Evolutionary conservation across 805 yeast genomes (phyloP).

Genomic region (Saturnispora sanitii): DNA sequence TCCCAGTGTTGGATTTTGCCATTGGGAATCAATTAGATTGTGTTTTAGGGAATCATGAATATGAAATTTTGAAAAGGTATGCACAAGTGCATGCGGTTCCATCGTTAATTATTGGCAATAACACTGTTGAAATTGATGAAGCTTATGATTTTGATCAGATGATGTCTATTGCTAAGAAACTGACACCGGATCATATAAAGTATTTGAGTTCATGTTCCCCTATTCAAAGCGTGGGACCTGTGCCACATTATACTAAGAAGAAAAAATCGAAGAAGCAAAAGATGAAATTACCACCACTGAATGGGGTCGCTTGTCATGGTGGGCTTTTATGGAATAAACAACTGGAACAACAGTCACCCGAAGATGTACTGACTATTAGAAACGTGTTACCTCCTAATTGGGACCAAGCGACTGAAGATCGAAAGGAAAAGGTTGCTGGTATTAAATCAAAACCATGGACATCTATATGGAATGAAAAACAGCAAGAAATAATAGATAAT

Average conservation of each 20-base stretch:
- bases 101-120: constrained; percentile 14
- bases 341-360: constrained; percentile 49
- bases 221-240: constrained; percentile 51
- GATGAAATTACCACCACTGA: constrained; percentile 15
- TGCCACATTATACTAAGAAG: constrained; percentile 33
- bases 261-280: constrained; percentile 3
- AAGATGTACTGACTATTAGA: constrained; percentile 59
- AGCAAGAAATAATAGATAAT: constrained; percentile 11
- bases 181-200: constrained; percentile 50
- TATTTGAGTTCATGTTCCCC: constrained; percentile 57
- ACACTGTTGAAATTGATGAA: constrained; percentile 13
- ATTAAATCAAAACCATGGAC: constrained; percentile 26
- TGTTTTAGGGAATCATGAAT: constrained; percentile 85
- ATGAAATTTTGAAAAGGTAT: constrained; percentile 56
- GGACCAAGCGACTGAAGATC: constrained; percentile 43
- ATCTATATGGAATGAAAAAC: constrained; percentile 24
- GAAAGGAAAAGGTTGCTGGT: constrained; percentile 21
- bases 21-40: constrained; percentile 53
- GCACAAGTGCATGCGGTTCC: constrained; percentile 45
- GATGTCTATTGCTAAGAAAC: constrained; percentile 39
- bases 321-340: constrained; percentile 60
- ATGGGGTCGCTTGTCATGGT: constrained; percentile 68
- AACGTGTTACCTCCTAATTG: constrained; percentile 57
- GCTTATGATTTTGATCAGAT: constrained; percentile 29
- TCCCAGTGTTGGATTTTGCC: constrained; percentile 57